Percentiles rank a stretch among this genome's conserved stretches.
Conservation (phyloP, 2,329 filamentous ascomycete genomes). For the Aspergillus tanneri region DNA sequence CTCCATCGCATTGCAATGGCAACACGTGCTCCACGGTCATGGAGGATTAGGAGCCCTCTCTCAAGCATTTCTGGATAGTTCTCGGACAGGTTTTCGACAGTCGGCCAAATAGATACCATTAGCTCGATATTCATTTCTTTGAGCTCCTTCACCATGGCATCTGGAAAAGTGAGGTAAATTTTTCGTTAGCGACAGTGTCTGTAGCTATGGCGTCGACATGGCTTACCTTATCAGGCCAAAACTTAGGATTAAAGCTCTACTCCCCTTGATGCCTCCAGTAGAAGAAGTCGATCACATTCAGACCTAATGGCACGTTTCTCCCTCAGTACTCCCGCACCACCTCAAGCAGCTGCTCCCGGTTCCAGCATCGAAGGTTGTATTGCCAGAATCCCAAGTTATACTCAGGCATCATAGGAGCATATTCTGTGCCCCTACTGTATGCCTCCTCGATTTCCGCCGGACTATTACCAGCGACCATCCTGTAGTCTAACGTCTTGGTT, state of each 20-base stretch:
- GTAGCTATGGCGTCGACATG: background rate
- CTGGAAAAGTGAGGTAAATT: constrained; percentile 25
- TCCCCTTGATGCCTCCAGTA: constrained; percentile 67
- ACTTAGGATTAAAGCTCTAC: constrained; percentile 64
- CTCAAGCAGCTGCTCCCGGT: constrained; percentile 61
- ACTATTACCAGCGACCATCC: constrained; percentile 59
- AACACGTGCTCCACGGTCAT: constrained; percentile 59
- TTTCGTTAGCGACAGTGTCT: background rate
- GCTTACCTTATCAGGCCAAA: constrained; percentile 61
- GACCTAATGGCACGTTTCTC: constrained; percentile 58
- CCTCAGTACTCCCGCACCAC: constrained; percentile 61
- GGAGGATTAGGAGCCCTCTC: constrained; percentile 59
- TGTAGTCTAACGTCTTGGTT: constrained; percentile 61
- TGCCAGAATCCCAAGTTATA: constrained; percentile 69
- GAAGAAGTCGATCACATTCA: constrained; percentile 69
- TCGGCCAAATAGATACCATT: constrained; percentile 71
- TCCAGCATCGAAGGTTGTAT: constrained; percentile 65
- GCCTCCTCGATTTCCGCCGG: constrained; percentile 57
- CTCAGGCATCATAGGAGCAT: constrained; percentile 66
- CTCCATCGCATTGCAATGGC: constrained; percentile 60
- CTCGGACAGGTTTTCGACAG: constrained; percentile 58
- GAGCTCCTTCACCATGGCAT: constrained; percentile 64
- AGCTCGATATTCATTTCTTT: constrained; percentile 60
- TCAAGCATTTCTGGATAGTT: constrained; percentile 64
- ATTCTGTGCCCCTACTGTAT: constrained; percentile 59